phyloP scores from a whole-genome alignment of 1,139 yeast species.

The Tardiomyces digboiensis region DNA sequence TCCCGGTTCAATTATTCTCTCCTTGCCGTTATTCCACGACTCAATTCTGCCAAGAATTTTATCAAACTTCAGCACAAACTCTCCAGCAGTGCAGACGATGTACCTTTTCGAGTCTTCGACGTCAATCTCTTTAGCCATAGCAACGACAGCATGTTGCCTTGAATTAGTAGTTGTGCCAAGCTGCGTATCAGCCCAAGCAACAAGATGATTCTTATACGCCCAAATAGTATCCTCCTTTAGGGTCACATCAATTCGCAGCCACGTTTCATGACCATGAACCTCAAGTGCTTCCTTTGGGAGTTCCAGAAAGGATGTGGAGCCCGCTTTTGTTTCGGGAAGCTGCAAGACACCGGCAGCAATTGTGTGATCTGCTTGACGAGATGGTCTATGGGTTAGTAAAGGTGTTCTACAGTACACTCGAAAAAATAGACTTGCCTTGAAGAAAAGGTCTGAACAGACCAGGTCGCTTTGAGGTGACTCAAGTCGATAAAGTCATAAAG shows the following conservation, averaged over 20 bases:
- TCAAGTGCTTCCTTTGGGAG: constrained; percentile 6
- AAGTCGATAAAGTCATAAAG: constrained; percentile 1
- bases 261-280: constrained; percentile 6
- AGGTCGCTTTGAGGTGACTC: constrained; percentile 7
- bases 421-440: background rate
- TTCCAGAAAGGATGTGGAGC: constrained; percentile 6
- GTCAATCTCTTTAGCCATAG: constrained; percentile 1
- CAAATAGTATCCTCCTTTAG: constrained; percentile 7
- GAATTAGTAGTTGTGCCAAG: background rate
- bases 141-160: background rate
- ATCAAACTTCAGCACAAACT: constrained; percentile 9
- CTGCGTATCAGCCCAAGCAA: constrained; percentile 15
- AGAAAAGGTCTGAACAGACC: constrained; percentile 4
- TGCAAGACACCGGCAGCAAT: background rate
- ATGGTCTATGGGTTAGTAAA: no score
- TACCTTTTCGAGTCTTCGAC: background rate
- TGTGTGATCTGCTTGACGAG: background rate
- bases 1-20: constrained; percentile 9
- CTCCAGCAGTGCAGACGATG: constrained; percentile 1
- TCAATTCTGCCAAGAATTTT: constrained; percentile 9
- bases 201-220: constrained; percentile 11
- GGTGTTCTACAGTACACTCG: no score
- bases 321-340: constrained; percentile 1
- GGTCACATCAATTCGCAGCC: constrained; percentile 10
- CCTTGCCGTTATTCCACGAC: constrained; percentile 10